Evolutionary conservation across 345 rosid species (phyloP).

Genomic region (Hibiscus trionum): DNA sequence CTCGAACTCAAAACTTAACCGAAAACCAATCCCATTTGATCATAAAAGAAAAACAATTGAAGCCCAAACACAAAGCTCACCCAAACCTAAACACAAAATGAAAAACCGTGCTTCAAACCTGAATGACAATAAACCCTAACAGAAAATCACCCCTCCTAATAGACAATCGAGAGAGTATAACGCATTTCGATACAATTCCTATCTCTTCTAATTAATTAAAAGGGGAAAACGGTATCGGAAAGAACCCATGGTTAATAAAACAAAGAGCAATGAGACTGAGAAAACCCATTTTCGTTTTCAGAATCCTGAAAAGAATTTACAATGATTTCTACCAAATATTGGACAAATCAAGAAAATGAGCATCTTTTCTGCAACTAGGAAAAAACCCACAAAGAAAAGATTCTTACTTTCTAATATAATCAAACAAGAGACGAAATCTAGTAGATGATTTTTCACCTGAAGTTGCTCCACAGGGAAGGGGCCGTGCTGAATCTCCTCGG

Average conservation of each 20-base stretch:
- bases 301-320: no score
- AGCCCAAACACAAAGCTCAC: no score
- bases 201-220: background rate
- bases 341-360: background rate
- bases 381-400: slow-evolving; percentile 16
- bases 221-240: background rate
- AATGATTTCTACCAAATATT: no score
- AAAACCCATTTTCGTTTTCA: no score
- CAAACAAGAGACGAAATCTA: background rate
- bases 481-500: slow-evolving; percentile 37
- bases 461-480: slow-evolving; percentile 43
- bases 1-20: no score
- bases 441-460: slow-evolving; percentile 25
- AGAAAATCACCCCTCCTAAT: background rate
- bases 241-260: background rate
- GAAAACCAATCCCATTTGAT: no score
- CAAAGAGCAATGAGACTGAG: background rate
- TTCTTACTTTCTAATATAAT: slow-evolving; percentile 7
- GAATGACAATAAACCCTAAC: background rate
- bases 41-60: no score
- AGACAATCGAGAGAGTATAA: background rate
- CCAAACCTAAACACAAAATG: no score
- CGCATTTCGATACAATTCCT: background rate
- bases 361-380: slow-evolving; percentile 8
- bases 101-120: no score